Evolutionary conservation across 2,329 filamentous ascomycete genomes (phyloP).

Genomic region (Penicillium paneum): DNA sequence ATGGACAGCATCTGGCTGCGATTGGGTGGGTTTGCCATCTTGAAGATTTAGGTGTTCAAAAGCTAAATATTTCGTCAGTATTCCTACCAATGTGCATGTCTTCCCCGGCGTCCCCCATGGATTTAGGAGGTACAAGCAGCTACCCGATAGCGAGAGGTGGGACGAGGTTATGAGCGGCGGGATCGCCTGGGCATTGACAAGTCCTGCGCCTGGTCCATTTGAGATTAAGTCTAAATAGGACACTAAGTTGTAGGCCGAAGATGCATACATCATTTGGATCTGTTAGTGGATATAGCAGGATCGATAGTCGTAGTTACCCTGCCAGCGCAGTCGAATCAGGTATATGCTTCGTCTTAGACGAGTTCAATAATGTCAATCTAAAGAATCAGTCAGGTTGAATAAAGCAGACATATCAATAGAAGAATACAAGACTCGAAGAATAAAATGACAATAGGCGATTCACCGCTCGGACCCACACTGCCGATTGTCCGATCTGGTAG

Average conservation of each 20-base stretch:
- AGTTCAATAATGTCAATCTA: too few relatives aligned
- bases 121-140: constrained; percentile 37
- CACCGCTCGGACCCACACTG: constrained; percentile 11
- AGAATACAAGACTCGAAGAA: too few relatives aligned
- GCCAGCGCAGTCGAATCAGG: not conserved
- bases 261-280: not conserved
- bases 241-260: not conserved
- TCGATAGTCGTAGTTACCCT: too few relatives aligned
- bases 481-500: constrained; percentile 9
- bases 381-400: not conserved
- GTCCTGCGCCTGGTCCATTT: constrained; percentile 19
- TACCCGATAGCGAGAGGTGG: constrained; percentile 30
- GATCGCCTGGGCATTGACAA: constrained; percentile 29
- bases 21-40: constrained; percentile 38
- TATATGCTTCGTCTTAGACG: not conserved
- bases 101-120: constrained; percentile 56
- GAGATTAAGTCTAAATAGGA: constrained; percentile 21
- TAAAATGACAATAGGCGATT: not conserved
- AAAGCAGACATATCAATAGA: not conserved
- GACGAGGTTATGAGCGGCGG: constrained; percentile 31
- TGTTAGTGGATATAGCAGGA: not conserved
- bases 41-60: not conserved
- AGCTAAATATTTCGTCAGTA: constrained; percentile 28
- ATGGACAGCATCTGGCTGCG: constrained; percentile 43
- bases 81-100: constrained; percentile 49